Conservation (phyloP, 176 grass and related monocot species). For the Melocanna baccifera region DNA sequence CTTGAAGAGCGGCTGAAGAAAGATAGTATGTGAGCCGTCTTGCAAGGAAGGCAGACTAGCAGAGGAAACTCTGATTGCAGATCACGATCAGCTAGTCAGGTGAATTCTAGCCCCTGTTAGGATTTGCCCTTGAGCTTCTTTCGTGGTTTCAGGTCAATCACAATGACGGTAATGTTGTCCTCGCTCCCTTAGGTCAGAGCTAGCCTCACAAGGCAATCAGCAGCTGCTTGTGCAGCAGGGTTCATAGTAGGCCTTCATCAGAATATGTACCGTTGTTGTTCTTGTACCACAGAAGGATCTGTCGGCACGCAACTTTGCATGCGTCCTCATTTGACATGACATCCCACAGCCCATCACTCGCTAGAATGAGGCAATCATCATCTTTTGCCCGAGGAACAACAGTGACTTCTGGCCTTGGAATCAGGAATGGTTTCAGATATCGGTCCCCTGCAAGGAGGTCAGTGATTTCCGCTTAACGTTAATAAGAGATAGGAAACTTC, state of each 20-base stretch:
- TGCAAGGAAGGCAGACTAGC: constrained; percentile 20
- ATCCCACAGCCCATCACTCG: constrained; percentile 73
- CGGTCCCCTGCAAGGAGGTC: constrained; percentile 57
- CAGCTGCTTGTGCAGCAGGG: constrained; percentile 68
- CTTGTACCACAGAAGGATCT: constrained; percentile 62
- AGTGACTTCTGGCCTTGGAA: constrained; percentile 62
- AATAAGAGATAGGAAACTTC: constrained; percentile 5
- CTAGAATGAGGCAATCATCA: constrained; percentile 67
- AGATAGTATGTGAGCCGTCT: background rate
- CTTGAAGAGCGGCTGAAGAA: background rate
- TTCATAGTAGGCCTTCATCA: constrained; percentile 11
- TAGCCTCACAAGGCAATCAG: constrained; percentile 50
- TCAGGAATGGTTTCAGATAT: constrained; percentile 66
- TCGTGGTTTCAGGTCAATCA: constrained; percentile 63
- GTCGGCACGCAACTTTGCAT: constrained; percentile 52
- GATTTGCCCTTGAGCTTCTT: constrained; percentile 57
- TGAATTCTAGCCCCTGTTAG: constrained; percentile 5
- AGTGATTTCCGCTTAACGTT: background rate
- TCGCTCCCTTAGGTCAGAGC: constrained; percentile 55
- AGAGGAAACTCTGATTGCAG: background rate
- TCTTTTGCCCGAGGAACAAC: constrained; percentile 59
- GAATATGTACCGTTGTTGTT: constrained; percentile 31
- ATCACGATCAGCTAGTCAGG: constrained; percentile 21
- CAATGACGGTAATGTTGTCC: constrained; percentile 62
- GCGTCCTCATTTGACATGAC: constrained; percentile 72